Evolutionary conservation across 139 green algal genomes (phyloP), one percentile per base, ranked within the genome.

Genomic region (Chlorella sp.): DNA sequence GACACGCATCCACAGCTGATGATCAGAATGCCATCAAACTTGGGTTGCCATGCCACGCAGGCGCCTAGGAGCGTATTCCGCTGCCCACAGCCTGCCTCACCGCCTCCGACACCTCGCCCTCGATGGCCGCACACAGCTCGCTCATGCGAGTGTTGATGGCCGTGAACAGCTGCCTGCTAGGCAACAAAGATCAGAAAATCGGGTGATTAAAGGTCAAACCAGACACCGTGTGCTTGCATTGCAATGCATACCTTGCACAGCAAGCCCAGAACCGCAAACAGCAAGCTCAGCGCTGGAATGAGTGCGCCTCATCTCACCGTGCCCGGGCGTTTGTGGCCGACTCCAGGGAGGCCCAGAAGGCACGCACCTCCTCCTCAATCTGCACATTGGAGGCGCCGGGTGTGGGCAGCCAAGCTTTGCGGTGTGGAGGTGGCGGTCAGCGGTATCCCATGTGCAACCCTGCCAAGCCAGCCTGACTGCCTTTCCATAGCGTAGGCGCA

Each of bases 331-430:
- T 92, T 36, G 89, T 92, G n/a, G 88, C 90, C 5, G 80, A 56
- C 89, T 96, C 93, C 90, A 96, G 90, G 46, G 91, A 80, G 26
- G 77, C 73, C 93, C 93, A 96, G 67, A 94, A 93, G 54, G 93
- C 91, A 1, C 56, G 48, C n/a, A 94, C 90, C 88, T 94, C 92
- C 1, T 83, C 70, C 34, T 93, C 85, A 36, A 95, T 90, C 88
- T 93, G 86, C 73, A 67, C n/a, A n/a, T n/a, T n/a, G n/a, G n/a
- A n/a, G n/a, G n/a, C n/a, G n/a, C 46, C 44, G 43, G 73, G 44
- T 16, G 16, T 26, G 4, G 67, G 9, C 51, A 64, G 48, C 34
- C 56, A 28, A 4, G 28, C 8, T 62, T 17, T 54, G 38, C 13
- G 3, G 24, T 19, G 54, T 8, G 3, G 41, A 36, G n/a, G 20